phyloP scores from a whole-genome alignment of 2,329 filamentous ascomycete species.

The Knoxdaviesia proteae region DNA sequence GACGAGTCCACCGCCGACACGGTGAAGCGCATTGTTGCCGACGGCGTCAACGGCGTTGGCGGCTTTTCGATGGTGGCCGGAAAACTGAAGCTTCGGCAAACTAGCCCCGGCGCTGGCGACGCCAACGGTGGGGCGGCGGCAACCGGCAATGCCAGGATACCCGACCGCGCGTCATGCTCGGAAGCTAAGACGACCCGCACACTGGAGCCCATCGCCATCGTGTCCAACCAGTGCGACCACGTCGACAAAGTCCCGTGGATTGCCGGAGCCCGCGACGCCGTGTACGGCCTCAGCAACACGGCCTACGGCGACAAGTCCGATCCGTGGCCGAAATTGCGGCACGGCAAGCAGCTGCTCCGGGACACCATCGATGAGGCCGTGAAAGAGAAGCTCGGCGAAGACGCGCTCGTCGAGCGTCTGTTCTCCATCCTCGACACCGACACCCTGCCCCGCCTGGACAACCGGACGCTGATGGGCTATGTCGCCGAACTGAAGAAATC shows the following conservation, averaged over 20 bases:
- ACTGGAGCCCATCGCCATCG: constrained; percentile 32
- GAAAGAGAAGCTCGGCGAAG: constrained; percentile 17
- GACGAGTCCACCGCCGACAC: constrained; percentile 27
- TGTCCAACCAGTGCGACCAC: constrained; percentile 37
- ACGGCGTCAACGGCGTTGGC: constrained; percentile 37
- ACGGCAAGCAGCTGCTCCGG: constrained; percentile 25
- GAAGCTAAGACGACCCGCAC: constrained; percentile 1
- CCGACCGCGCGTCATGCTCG: no score
- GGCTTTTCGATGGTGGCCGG: constrained; percentile 48
- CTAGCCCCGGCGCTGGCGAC: constrained; percentile 3
- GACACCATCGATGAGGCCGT: constrained; percentile 20
- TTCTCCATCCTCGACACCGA: constrained; percentile 35
- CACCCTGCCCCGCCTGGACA: constrained; percentile 24
- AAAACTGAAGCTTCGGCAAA: constrained; percentile 23
- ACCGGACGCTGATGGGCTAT: constrained; percentile 26
- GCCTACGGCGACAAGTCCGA: constrained; percentile 26
- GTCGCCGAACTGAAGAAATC: constrained; percentile 32
- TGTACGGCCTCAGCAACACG: constrained; percentile 42
- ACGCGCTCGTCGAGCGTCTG: constrained; percentile 26
- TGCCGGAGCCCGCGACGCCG: constrained; percentile 25
- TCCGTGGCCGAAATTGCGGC: constrained; percentile 39
- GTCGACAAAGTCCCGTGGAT: constrained; percentile 36
- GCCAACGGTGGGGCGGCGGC: constrained; percentile 2
- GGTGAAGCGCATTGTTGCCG: constrained; percentile 28
- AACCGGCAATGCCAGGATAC: neutral